Base-by-base conservation (phyloP, 176 grass and related monocot genomes). In the Hyparrhenia diplandra region DNA sequence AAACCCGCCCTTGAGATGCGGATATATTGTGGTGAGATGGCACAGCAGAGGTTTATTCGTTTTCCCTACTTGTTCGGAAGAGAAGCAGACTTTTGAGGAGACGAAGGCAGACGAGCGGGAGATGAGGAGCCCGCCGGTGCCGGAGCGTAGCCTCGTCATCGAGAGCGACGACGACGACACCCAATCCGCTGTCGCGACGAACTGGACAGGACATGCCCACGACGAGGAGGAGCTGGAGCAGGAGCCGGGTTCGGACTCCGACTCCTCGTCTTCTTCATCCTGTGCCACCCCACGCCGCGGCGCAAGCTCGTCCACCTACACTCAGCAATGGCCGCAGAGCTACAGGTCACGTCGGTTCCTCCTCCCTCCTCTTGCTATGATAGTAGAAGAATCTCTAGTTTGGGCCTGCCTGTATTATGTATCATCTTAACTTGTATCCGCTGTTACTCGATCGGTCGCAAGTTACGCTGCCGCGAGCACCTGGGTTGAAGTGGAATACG, bases 291-390 rank as follows among this genome's bases (percentile, higher is more conserved):
- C 78, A 32, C 66, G 24, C 13, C 40, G 32, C 71, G 77, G 51
- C 43, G 6, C 76, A 13, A 16, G 68, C 89, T 71, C 40, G 0
- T 25, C 77, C 77, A 88, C 92, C n/a, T 94, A 98, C 84, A 79
- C 79, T 37, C 85, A 92, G n/a, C 86, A 88, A 71, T 95, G 90
- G 95, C 95, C 92, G 66, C 95, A 94, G 86, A 98, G 95, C 52
- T 98, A 98, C 95, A 97, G 94, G 94, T 97, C 68, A 71, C 24
- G 6, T 16, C 21, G 12, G 24, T 70, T 70, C 67, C 37, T 69
- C 37, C 23, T 12, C 13, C 67, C 10, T 41, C 29, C 31, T 32
- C 31, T 32, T 32, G 2, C 31, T 32, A 32, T 32, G 31, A 32
- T 32, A 32, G 31, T 32, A 32, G 31, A 32, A 32, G 31, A 32